phyloP scores from a whole-genome alignment of 140 eudicot species.

The Bidens hawaiensis region DNA sequence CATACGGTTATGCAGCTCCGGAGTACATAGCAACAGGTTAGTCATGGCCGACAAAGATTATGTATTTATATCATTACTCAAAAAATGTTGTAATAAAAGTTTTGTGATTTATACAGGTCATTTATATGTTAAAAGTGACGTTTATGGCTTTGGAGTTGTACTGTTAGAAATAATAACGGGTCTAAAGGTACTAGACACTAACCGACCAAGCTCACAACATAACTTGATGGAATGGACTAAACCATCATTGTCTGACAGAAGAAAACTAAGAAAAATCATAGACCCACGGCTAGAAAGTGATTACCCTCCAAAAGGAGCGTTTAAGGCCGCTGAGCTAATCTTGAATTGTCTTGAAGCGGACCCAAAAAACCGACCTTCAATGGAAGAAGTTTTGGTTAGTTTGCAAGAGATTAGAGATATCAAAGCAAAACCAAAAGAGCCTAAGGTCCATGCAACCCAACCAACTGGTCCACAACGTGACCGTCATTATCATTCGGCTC shows the following conservation, averaged over 20 bases:
- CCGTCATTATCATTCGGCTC: slow-evolving; percentile 16
- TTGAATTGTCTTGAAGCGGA: slow-evolving; percentile 59
- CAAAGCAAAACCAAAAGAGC: slow-evolving; percentile 35
- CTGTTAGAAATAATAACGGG: too few species aligned
- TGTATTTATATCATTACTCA: too few species aligned
- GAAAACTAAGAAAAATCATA: slow-evolving; percentile 41
- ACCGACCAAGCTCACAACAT: slow-evolving; percentile 53
- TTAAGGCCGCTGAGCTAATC: slow-evolving; percentile 39
- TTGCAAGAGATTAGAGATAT: slow-evolving; percentile 36
- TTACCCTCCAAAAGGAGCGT: slow-evolving; percentile 51
- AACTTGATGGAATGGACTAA: slow-evolving; percentile 72
- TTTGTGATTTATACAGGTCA: slow-evolving; percentile 34
- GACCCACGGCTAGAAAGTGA: slow-evolving; percentile 46
- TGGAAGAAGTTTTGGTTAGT: slow-evolving; percentile 35
- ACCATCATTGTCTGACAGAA: slow-evolving; percentile 39
- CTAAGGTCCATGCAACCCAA: too few species aligned
- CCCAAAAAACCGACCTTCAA: slow-evolving; percentile 58
- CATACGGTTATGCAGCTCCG: too few species aligned
- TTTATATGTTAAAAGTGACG: too few species aligned
- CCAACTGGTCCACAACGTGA: background rate
- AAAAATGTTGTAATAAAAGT: too few species aligned
- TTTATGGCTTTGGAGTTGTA: too few species aligned
- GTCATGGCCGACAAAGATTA: background rate
- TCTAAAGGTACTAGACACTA: slow-evolving; percentile 55
- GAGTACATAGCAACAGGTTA: too few species aligned